Conservation (phyloP, 805 yeast genomes). For the Torulaspora quercuum region DNA sequence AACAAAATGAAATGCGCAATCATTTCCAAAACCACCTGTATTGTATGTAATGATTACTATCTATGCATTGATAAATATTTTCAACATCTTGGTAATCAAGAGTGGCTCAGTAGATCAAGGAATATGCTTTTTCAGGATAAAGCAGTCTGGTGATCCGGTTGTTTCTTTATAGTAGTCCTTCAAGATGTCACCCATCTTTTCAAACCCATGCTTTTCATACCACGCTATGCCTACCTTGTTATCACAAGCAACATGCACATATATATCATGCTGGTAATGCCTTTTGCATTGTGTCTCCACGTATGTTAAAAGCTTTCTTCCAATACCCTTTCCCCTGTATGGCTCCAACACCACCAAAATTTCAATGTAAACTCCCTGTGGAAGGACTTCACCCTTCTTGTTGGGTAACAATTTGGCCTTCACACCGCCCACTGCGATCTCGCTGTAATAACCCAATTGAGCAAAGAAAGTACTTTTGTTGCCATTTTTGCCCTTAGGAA, state of each 20-base stretch:
- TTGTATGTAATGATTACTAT: conserved; percentile 6
- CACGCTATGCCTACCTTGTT: conserved; percentile 46
- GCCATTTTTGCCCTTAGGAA: conserved; percentile 14
- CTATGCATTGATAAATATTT: conserved; percentile 11
- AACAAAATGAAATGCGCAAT: conserved; percentile 4
- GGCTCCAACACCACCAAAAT: conserved; percentile 63
- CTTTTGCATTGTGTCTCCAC: conserved; percentile 53
- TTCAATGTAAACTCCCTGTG: conserved; percentile 60
- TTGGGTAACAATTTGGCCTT: conserved; percentile 51
- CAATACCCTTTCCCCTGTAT: conserved; percentile 62
- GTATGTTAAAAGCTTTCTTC: conserved; percentile 53
- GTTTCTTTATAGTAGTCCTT: conserved; percentile 43
- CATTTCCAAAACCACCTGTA: neutral
- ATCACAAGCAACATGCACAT: conserved; percentile 49
- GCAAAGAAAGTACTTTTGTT: conserved; percentile 24
- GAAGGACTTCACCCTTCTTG: conserved; percentile 39
- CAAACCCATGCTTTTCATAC: conserved; percentile 52
- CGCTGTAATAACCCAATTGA: conserved; percentile 56
- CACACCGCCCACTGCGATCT: conserved; percentile 76
- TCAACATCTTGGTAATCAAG: conserved; percentile 3
- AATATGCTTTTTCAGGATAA: conserved; percentile 18
- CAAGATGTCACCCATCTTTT: conserved; percentile 36
- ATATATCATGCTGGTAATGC: conserved; percentile 42
- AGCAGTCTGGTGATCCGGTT: conserved; percentile 23
- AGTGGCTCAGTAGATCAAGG: conserved; percentile 1